Percentiles rank a stretch among this genome's conserved stretches.
Evolutionary conservation across 2,329 filamentous ascomycete genomes (phyloP).

Genomic region (Dendryphion nanum): DNA sequence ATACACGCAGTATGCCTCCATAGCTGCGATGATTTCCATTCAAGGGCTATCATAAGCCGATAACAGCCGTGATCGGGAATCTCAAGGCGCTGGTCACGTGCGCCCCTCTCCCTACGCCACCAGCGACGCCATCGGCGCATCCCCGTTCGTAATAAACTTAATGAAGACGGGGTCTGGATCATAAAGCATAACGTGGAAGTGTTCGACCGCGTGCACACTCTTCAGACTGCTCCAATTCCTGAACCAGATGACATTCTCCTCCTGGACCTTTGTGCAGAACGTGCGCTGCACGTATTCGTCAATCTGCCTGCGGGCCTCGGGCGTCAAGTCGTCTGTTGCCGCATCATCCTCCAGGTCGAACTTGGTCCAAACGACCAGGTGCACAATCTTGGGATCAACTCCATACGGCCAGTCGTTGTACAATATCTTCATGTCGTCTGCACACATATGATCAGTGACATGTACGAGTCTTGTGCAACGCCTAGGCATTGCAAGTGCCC

Average conservation of each 20-base stretch:
- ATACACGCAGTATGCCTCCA: no score
- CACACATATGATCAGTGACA: conserved; percentile 1
- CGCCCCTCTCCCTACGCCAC: no score
- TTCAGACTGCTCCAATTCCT: conserved; percentile 88
- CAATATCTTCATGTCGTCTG: conserved; percentile 70
- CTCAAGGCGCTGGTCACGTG: no score
- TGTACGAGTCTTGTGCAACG: no score
- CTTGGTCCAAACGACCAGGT: conserved; percentile 92
- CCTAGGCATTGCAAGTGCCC: no score
- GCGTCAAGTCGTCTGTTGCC: conserved; percentile 64
- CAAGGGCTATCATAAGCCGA: no score
- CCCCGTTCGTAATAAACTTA: conserved; percentile 67
- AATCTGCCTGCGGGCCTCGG: conserved; percentile 62
- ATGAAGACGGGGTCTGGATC: conserved; percentile 71
- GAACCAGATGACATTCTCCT: conserved; percentile 67
- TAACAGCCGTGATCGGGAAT: no score
- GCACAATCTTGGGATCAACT: conserved; percentile 72
- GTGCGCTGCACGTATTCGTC: conserved; percentile 66
- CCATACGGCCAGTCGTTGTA: conserved; percentile 96
- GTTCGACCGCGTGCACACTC: conserved; percentile 82
- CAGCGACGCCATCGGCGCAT: conserved; percentile 59
- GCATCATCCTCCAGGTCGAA: conserved; percentile 73
- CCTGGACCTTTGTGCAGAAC: conserved; percentile 58
- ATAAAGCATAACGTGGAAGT: conserved; percentile 92
- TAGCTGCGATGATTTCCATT: no score